Evolutionary conservation across 2,329 filamentous ascomycete genomes (phyloP), one percentile per base, ranked within the genome.

Genomic region (Conoideocrella luteorostrata): DNA sequence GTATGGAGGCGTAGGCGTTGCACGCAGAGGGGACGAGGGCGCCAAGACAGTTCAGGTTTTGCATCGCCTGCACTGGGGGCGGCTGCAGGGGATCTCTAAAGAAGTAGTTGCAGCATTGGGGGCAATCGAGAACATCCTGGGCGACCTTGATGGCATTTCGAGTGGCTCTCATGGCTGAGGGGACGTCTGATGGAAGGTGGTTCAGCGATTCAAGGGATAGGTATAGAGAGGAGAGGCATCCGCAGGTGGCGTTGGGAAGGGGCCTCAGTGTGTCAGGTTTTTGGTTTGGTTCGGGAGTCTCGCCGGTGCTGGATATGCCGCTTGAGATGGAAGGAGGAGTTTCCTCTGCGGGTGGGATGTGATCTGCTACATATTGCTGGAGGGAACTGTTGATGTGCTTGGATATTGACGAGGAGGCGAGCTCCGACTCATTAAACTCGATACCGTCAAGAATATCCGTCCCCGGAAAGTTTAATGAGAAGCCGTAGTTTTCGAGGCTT

Each of bases 21-120:
- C 72, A 76, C 35, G 77, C 69, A 7, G 75, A 74, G 2, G 77
- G 77, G 4, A 82, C 62, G 23, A 82, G 67, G 2, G 77, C 71
- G 6, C 70, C 75, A 4, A 82, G 63, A 41, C 78, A 66, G 76
- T 81, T 80, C 39, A 74, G 65, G 53, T 70, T 80, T 55, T 82
- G 78, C 48, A 78, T 75, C 23, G 66, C 52, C 41, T 75, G 70
- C 40, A 79, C 68, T 18, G 69, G 64, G 2, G 66, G 62, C 1
- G 62, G 56, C 23, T 59, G 50, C 21, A 51, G 50, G 1, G 60
- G 51, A 5, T 70, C 63, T 7, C 63, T 53, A 13, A 66, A 36
- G 24, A 65, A 44, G 26, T 63, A 58, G 20, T 64, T 59, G 40
- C 68, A 70, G 60, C 78, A 82, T 13, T 59, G 50, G 1, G 63